Percentiles rank a stretch among this genome's conserved stretches.
phyloP scores from a whole-genome alignment of 495 filamentous ascomycete species.

The Staphylotrichum longicolle region DNA sequence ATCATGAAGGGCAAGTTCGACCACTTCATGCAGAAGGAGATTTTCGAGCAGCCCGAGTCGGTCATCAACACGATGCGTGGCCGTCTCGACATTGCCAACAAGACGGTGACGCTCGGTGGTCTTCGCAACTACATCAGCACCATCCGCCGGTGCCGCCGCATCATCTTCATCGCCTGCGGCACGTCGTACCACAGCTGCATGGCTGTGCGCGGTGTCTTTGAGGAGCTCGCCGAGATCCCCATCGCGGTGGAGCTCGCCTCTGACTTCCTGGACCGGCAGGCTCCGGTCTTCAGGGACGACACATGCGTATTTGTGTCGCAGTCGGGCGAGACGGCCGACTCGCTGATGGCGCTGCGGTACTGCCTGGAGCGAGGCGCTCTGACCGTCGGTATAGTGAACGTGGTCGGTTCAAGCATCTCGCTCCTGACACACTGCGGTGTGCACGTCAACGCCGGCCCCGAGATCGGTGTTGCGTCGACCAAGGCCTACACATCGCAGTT shows the following conservation, averaged over 20 bases:
- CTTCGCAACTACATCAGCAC: slow-evolving; percentile 93
- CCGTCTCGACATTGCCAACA: slow-evolving; percentile 88
- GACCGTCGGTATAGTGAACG: slow-evolving; percentile 97
- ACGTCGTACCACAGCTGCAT: slow-evolving; percentile 99
- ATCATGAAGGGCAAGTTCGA: slow-evolving; percentile 99
- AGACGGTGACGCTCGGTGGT: slow-evolving; percentile 91
- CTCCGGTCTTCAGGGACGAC: slow-evolving; percentile 99
- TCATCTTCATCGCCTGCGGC: slow-evolving; percentile 98
- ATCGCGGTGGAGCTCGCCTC: slow-evolving; percentile 96
- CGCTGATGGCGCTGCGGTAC: slow-evolving; percentile 92
- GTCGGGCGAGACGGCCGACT: slow-evolving; percentile 98
- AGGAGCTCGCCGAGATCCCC: slow-evolving; percentile 96
- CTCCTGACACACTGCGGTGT: slow-evolving; percentile 98
- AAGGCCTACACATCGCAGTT: slow-evolving; percentile 99
- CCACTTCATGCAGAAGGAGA: slow-evolving; percentile 99
- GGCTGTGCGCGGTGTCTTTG: slow-evolving; percentile 96
- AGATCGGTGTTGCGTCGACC: slow-evolving; percentile 98
- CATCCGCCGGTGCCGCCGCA: slow-evolving; percentile 89
- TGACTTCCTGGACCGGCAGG: slow-evolving; percentile 95
- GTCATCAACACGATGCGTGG: slow-evolving; percentile 99
- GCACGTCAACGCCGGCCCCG: slow-evolving; percentile 97
- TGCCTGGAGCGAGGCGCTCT: slow-evolving; percentile 95
- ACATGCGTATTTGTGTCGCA: slow-evolving; percentile 99
- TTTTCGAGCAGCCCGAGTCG: slow-evolving; percentile 98
- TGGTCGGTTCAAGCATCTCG: slow-evolving; percentile 96